Evolutionary conservation across 1,139 yeast species (phyloP).

Genomic region (Pichia cactophila): DNA sequence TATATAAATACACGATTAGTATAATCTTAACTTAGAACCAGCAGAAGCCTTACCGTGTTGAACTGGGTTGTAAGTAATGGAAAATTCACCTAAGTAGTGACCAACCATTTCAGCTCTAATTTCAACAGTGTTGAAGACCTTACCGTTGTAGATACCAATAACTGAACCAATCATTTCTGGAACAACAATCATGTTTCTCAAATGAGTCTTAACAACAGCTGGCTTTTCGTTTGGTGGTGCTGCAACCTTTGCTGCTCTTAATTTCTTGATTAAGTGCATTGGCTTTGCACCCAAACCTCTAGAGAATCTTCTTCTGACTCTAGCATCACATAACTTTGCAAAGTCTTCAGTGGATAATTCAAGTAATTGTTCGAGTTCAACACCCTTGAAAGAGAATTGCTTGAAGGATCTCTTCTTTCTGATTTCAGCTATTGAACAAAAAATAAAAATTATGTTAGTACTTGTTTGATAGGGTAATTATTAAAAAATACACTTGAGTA

Average conservation of each 20-base stretch:
- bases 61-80: conserved; percentile 99
- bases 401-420: conserved; percentile 91
- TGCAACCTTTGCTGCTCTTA: conserved; percentile 95
- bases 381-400: conserved; percentile 98
- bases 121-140: conserved; percentile 98
- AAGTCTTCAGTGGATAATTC: conserved; percentile 96
- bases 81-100: conserved; percentile 99
- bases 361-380: conserved; percentile 90
- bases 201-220: conserved; percentile 96
- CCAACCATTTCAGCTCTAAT: conserved; percentile 99
- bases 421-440: conserved; percentile 30
- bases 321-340: conserved; percentile 93
- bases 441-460: conserved; percentile 5
- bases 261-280: conserved; percentile 95
- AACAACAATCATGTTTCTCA: conserved; percentile 97
- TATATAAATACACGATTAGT: conserved; percentile 21
- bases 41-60: conserved; percentile 99
- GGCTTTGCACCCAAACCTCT: conserved; percentile 96
- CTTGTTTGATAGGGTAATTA: neutral
- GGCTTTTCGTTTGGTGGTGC: conserved; percentile 96
- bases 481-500: no score
- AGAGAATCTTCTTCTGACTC: conserved; percentile 99
- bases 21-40: conserved; percentile 40
- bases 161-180: conserved; percentile 99
- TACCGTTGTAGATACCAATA: conserved; percentile 99